These are phyloP conservation scores for Apiospora malaysiana DNA, from an alignment of 2,329 filamentous ascomycete genomes.

Conservation along the genomic window DNA sequence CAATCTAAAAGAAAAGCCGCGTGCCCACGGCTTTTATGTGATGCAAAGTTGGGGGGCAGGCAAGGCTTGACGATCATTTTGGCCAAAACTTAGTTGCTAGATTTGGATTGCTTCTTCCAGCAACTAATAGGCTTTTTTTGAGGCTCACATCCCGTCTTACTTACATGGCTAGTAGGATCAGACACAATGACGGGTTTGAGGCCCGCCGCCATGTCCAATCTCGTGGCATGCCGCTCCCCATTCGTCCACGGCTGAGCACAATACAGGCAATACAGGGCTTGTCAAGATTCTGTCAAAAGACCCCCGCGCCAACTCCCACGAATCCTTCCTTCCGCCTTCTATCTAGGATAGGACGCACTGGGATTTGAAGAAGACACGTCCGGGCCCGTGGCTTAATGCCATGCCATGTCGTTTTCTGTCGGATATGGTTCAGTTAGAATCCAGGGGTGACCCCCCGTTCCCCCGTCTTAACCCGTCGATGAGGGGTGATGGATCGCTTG, in stretches of 20 bases:
- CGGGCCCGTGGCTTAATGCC: not conserved
- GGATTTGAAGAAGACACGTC: no score
- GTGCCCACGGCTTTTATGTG: conserved; percentile 4
- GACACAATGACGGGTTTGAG: not conserved
- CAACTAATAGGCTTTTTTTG: not conserved
- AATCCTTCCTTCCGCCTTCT: not conserved
- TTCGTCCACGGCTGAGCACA: not conserved
- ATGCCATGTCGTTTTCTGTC: conserved; percentile 1
- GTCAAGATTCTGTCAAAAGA: not conserved
- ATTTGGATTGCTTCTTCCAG: conserved; percentile 6
- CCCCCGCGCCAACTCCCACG: not conserved
- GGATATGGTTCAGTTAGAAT: not conserved
- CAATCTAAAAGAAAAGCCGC: not conserved
- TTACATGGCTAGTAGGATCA: not conserved
- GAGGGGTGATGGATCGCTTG: not conserved
- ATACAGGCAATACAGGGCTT: not conserved
- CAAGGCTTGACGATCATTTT: not conserved
- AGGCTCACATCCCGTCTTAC: conserved; percentile 17
- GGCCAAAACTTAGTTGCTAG: not conserved
- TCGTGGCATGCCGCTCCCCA: not conserved
- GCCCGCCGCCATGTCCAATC: not conserved
- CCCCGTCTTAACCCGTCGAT: not conserved
- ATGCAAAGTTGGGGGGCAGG: not conserved
- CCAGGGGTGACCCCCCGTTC: not conserved
- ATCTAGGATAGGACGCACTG: no score